Base-by-base conservation (phyloP, 2,329 filamentous ascomycete genomes). In the Westerdykella aurantiaca region DNA sequence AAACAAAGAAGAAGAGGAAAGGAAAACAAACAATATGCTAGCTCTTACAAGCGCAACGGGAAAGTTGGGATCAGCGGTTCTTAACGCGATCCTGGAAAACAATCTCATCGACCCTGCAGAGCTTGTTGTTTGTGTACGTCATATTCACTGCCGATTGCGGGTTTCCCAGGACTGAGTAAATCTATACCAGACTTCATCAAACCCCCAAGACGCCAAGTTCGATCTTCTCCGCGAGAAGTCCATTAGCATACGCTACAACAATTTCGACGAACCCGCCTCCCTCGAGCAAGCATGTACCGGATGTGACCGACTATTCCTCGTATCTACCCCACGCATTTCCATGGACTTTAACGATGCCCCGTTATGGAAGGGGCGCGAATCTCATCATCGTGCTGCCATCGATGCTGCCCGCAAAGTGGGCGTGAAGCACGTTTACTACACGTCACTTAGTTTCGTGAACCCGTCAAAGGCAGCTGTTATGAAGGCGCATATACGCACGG, bases 361-460 rank as follows among this genome's bases (percentile, higher is more conserved):
- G 0, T 57, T 63, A 1, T 69, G 69, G 47, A 38, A 64, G 16
- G 72, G 72, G 10, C 61, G 72, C 14, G 71, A 74, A 45, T 65
- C 60, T 7, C 69, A 73, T 47, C 71, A 74, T 43, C 66, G 67
- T 40, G 60, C 60, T 2, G 71, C 67, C 11, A 65, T 74, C 9
- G 66, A 71, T 21, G 70, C 71, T 0, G 71, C 71, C 0, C 42
- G 65, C 10, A 52, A 62, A 33, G 68, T 57, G 2, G 68, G 69
- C 11, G 64, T 74, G 0, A 57, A 68, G 46, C 71, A 73, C 50
- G 60, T 75, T 37, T 74, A 72, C 53, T 74, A 74, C 57, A 70
- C 70, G 1, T 69, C 65, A 5, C 61, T 75, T 5, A 70, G 62
- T 0, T 74, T 74, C 42, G 51, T 38, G 6, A 68, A 65, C 33